Evolutionary conservation across 495 filamentous ascomycete genomes (phyloP).

Genomic region (Neurospora pannonica): DNA sequence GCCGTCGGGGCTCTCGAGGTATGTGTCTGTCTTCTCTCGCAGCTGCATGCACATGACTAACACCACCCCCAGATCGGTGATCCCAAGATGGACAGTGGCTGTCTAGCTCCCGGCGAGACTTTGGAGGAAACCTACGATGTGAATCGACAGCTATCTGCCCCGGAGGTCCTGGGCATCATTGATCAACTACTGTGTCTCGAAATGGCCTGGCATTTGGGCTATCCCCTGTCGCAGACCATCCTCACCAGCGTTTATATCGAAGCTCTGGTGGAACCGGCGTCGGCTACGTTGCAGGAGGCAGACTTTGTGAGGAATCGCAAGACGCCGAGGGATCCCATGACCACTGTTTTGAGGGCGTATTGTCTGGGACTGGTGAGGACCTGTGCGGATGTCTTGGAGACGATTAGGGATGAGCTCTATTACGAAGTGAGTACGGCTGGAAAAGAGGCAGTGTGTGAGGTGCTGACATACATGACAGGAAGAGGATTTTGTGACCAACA

Average conservation of each 20-base stretch:
- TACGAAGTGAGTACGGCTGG: conserved; percentile 57
- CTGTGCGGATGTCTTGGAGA: conserved; percentile 68
- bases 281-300: conserved; percentile 58
- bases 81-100: conserved; percentile 95
- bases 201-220: conserved; percentile 96
- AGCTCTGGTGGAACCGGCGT: conserved; percentile 62
- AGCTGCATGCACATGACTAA: background rate
- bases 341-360: conserved; percentile 70
- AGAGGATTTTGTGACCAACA: conserved; percentile 89
- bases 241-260: conserved; percentile 95
- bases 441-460: background rate
- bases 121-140: conserved; percentile 84
- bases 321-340: conserved; percentile 36
- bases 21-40: conserved; percentile 17
- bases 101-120: conserved; percentile 61
- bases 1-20: conserved; percentile 93
- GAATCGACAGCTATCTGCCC: conserved; percentile 51
- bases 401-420: conserved; percentile 67
- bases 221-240: conserved; percentile 87
- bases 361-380: conserved; percentile 76
- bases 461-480: conserved; percentile 49
- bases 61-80: conserved; percentile 73
- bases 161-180: conserved; percentile 85
- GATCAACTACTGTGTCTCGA: conserved; percentile 87
- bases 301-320: conserved; percentile 42